Evolutionary conservation across 169 alveolate species (phyloP).

Genomic region (Miamiensis avidus): DNA sequence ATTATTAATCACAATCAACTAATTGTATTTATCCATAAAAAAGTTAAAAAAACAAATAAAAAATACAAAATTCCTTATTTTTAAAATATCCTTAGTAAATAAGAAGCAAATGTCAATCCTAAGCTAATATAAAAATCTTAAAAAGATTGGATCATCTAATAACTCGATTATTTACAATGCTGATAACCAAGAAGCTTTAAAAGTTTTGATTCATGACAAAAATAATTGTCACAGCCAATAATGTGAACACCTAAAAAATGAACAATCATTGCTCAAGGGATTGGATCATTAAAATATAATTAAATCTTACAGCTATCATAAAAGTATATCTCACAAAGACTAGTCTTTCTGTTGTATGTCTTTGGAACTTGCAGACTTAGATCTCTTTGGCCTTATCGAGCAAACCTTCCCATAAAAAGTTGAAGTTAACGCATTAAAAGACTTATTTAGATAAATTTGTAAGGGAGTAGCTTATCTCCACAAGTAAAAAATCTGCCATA

Average conservation of each 20-base stretch:
- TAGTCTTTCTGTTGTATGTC: neutral
- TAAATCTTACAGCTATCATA: neutral
- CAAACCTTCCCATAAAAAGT: neutral
- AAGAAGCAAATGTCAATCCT: neutral
- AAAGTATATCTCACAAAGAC: neutral
- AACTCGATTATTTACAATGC: neutral
- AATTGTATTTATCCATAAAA: too few species aligned
- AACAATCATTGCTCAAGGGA: neutral
- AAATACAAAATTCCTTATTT: too few species aligned
- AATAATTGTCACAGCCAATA: neutral
- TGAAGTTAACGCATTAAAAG: neutral
- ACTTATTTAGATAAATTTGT: neutral
- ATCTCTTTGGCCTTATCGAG: neutral
- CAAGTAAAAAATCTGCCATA: neutral
- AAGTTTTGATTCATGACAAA: neutral
- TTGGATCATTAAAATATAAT: neutral
- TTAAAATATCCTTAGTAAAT: too few species aligned
- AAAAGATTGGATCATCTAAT: neutral
- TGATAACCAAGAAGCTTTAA: neutral
- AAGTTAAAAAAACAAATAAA: too few species aligned
- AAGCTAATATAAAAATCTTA: too few species aligned
- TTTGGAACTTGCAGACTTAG: neutral
- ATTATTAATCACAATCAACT: too few species aligned
- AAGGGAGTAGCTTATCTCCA: neutral
- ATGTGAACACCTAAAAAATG: neutral